Percentiles rank a stretch among this genome's conserved stretches.
Conservation (phyloP, 225 moss, liverwort and hornwort species). For the Polytrichum commune region DNA sequence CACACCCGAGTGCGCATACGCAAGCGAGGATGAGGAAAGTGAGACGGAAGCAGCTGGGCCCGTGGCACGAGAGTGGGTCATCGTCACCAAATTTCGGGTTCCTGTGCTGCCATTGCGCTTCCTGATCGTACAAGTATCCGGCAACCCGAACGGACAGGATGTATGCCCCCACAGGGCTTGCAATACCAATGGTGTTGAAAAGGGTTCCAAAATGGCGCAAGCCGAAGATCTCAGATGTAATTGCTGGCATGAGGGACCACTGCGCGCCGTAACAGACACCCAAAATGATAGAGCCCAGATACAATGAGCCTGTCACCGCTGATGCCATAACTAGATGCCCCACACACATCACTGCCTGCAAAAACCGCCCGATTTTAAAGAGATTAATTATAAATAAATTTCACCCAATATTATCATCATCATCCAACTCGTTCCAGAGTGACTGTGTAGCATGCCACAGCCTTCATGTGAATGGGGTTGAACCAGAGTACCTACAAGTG, state of each 20-base stretch:
- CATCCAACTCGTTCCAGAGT: too few relatives aligned
- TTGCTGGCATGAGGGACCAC: slow-evolving; percentile 80
- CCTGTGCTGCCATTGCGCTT: slow-evolving; percentile 35
- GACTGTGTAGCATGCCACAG: too few relatives aligned
- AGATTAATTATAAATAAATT: too few relatives aligned
- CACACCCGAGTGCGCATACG: slow-evolving; percentile 52
- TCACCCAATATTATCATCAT: too few relatives aligned
- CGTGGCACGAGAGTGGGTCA: slow-evolving; percentile 44
- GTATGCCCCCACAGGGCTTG: slow-evolving; percentile 61
- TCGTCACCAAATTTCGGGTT: neutral
- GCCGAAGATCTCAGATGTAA: slow-evolving; percentile 70
- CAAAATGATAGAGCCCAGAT: slow-evolving; percentile 45
- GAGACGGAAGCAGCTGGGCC: slow-evolving; percentile 62
- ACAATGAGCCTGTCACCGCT: slow-evolving; percentile 45
- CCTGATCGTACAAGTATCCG: slow-evolving; percentile 57
- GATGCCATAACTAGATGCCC: slow-evolving; percentile 55
- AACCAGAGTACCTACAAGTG: too few relatives aligned
- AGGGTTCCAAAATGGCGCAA: slow-evolving; percentile 56
- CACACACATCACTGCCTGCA: slow-evolving; percentile 52
- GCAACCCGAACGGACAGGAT: slow-evolving; percentile 57
- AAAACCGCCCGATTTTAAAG: neutral
- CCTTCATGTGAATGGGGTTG: too few relatives aligned
- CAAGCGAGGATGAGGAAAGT: slow-evolving; percentile 65
- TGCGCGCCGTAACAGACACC: slow-evolving; percentile 75
- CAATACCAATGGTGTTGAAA: slow-evolving; percentile 60